Evolutionary conservation across 345 rosid genomes (phyloP).

Genomic region (Murraya koenigii): DNA sequence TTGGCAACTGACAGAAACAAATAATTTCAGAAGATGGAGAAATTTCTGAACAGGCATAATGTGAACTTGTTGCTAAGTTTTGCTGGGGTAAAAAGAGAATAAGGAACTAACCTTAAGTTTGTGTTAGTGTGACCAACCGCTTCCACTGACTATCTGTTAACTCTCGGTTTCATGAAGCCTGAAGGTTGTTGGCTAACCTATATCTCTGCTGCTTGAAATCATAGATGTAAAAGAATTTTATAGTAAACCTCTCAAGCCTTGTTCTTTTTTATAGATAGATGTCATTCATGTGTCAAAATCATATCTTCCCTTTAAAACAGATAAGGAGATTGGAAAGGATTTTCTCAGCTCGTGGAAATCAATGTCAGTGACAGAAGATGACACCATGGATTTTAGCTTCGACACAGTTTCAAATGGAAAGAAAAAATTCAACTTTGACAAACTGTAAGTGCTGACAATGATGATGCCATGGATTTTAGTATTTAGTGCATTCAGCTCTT

Average conservation of each 20-base stretch:
- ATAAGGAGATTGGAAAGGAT: conserved; percentile 71
- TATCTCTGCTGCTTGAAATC: conserved; percentile 12
- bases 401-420: conserved; percentile 47
- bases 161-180: not conserved
- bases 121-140: not conserved
- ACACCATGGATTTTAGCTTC: conserved; percentile 68
- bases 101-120: not conserved
- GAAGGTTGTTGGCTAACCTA: not conserved
- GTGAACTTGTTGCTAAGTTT: not conserved
- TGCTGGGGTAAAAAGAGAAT: not conserved
- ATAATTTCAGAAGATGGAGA: not conserved
- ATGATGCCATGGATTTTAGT: no score
- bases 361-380: conserved; percentile 55
- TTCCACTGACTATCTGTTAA: not conserved
- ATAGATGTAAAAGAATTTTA: conserved; percentile 7
- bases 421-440: conserved; percentile 66
- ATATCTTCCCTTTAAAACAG: conserved; percentile 37
- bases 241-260: not conserved
- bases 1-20: not conserved
- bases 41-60: not conserved
- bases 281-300: conserved; percentile 10
- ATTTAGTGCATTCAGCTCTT: not conserved
- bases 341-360: conserved; percentile 71
- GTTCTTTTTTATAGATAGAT: conserved; percentile 5
- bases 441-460: conserved; percentile 67